These are phyloP conservation scores for Ceratocystiopsis brevicomis DNA, from an alignment of 2,329 filamentous ascomycete species.

Conservation along the genomic window DNA sequence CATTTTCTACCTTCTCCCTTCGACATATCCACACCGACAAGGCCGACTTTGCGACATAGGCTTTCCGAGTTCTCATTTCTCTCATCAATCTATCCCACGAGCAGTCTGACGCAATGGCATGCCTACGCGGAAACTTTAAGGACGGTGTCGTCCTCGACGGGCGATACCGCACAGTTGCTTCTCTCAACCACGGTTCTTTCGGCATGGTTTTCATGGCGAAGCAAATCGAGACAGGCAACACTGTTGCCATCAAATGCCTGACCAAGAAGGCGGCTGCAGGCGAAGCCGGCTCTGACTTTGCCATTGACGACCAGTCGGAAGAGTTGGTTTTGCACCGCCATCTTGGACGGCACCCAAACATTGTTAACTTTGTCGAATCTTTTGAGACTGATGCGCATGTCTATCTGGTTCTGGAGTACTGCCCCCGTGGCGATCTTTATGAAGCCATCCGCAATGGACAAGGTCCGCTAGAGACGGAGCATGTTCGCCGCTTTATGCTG, in stretches of 20 bases:
- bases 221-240: conserved; percentile 56
- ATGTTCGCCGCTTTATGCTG: conserved; percentile 94
- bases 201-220: conserved; percentile 94
- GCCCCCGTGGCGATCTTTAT: conserved; percentile 86
- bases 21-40: background rate
- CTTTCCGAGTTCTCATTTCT: background rate
- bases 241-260: conserved; percentile 90
- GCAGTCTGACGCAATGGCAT: conserved; percentile 42
- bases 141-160: conserved; percentile 66
- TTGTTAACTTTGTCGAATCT: conserved; percentile 78
- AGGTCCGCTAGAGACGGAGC: conserved; percentile 83
- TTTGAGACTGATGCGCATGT: conserved; percentile 84
- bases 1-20: conserved; percentile 4
- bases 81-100: conserved; percentile 5
- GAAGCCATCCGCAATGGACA: conserved; percentile 83
- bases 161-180: conserved; percentile 78
- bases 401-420: conserved; percentile 90
- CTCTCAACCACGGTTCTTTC: conserved; percentile 95
- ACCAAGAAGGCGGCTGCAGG: conserved; percentile 56
- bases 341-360: conserved; percentile 67
- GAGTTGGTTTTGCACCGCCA: conserved; percentile 63
- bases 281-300: conserved; percentile 42
- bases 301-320: conserved; percentile 66
- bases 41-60: no score
- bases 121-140: conserved; percentile 66